A percentile compares a stretch with the other conserved stretches of the same genome.
Evolutionary conservation across 1,139 yeast genomes (phyloP).

Genomic region (Geotrichum cucujoidarum): DNA sequence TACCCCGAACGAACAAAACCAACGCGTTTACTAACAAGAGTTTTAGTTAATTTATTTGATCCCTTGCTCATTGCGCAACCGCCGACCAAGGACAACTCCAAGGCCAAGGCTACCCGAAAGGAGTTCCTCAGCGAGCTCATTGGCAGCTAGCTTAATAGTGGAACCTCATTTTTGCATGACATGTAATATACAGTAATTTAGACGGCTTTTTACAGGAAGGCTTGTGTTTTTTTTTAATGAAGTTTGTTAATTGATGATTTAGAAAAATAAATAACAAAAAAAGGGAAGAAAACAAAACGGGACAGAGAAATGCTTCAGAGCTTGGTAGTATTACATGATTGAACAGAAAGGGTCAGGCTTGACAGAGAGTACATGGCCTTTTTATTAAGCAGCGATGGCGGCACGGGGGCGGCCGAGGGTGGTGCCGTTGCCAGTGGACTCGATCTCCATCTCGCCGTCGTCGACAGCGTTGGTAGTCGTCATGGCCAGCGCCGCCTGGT

Average conservation of each 20-base stretch:
- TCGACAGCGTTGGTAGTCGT: not conserved
- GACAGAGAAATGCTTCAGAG: too few relatives aligned
- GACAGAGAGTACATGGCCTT: too few relatives aligned
- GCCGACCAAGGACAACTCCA: slow-evolving; percentile 9
- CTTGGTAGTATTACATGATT: too few relatives aligned
- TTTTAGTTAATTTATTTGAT: slow-evolving; percentile 3
- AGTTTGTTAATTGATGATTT: too few relatives aligned
- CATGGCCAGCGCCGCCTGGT: slow-evolving; percentile 14
- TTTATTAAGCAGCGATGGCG: not conserved
- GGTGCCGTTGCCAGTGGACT: slow-evolving; percentile 13
- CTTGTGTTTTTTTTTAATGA: too few relatives aligned
- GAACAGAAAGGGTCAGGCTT: too few relatives aligned
- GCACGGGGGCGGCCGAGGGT: slow-evolving; percentile 16
- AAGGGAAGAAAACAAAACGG: too few relatives aligned
- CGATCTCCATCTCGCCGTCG: slow-evolving; percentile 12
- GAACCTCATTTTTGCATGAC: too few relatives aligned
- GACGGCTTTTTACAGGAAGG: too few relatives aligned
- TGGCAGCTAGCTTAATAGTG: too few relatives aligned
- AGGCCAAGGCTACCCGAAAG: slow-evolving; percentile 7
- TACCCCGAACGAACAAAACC: slow-evolving; percentile 6
- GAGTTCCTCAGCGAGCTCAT: slow-evolving; percentile 11
- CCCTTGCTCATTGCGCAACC: slow-evolving; percentile 8
- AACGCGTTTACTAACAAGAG: not conserved
- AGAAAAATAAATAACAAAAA: too few relatives aligned
- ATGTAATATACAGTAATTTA: too few relatives aligned